Percentiles rank a stretch among this genome's conserved stretches.
phyloP scores from a whole-genome alignment of 140 eudicot species.

The Flaveria floridana region DNA sequence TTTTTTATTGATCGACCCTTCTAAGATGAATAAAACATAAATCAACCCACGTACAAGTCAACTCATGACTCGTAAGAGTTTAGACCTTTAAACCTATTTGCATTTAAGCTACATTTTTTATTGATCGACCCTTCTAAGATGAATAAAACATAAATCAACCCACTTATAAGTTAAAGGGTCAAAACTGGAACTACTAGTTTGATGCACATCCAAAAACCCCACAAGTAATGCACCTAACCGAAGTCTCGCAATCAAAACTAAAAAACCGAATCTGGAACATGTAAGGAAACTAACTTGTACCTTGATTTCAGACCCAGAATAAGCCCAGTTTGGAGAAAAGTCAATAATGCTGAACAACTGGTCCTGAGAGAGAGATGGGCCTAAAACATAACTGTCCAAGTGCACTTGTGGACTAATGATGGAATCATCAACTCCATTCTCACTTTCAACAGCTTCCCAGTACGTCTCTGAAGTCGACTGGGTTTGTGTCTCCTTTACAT shows the following conservation, averaged over 20 bases:
- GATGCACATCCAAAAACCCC: slow-evolving; percentile 6
- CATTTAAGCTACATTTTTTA: not conserved
- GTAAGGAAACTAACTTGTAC: slow-evolving; percentile 35
- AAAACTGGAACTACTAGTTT: not conserved
- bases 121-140: not conserved
- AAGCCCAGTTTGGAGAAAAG: slow-evolving; percentile 87
- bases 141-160: not conserved
- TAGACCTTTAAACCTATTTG: not conserved
- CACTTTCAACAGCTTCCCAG: slow-evolving; percentile 81
- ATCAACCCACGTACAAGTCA: no score
- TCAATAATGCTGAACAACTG: slow-evolving; percentile 88
- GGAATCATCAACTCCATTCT: slow-evolving; percentile 64
- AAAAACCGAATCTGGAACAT: slow-evolving; percentile 10
- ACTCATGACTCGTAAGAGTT: not conserved
- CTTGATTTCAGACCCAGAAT: slow-evolving; percentile 65
- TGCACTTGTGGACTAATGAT: slow-evolving; percentile 52
- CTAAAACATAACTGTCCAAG: slow-evolving; percentile 53
- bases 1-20: not conserved
- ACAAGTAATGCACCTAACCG: slow-evolving; percentile 4
- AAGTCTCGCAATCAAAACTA: not conserved
- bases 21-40: not conserved
- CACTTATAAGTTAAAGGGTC: not conserved
- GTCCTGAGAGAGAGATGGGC: slow-evolving; percentile 90
- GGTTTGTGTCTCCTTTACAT: slow-evolving; percentile 63
- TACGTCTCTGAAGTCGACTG: slow-evolving; percentile 68